Conservation (phyloP, 352 stramenopile species). For the Globisporangium takayamanum region DNA sequence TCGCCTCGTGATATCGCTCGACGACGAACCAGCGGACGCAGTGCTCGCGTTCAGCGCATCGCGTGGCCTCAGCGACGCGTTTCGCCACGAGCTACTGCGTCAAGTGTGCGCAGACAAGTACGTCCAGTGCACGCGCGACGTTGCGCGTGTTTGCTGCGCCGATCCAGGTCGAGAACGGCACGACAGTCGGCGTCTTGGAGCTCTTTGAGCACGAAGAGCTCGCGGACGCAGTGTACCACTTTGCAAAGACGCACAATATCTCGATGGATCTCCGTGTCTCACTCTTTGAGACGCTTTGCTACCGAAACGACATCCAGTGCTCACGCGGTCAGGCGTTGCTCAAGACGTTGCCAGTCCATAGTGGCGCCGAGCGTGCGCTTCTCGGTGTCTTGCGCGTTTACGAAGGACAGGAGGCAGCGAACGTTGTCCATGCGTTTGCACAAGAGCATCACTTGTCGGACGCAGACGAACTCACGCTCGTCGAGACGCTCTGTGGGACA, state of each 20-base stretch:
- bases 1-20: slow-evolving; percentile 35
- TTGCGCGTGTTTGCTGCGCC: slow-evolving; percentile 42
- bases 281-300: slow-evolving; percentile 56
- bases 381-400: slow-evolving; percentile 50
- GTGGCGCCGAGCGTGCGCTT: slow-evolving; percentile 11
- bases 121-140: slow-evolving; percentile 41
- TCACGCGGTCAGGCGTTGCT: slow-evolving; percentile 54
- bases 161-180: slow-evolving; percentile 48
- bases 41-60: slow-evolving; percentile 40
- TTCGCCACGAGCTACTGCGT: slow-evolving; percentile 34
- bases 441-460: slow-evolving; percentile 35
- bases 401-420: slow-evolving; percentile 68
- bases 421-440: slow-evolving; percentile 64
- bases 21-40: slow-evolving; percentile 46
- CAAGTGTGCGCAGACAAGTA: slow-evolving; percentile 51
- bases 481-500: slow-evolving; percentile 50
- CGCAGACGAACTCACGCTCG: slow-evolving; percentile 28
- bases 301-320: slow-evolving; percentile 42
- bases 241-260: slow-evolving; percentile 42
- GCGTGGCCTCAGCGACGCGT: slow-evolving; percentile 26
- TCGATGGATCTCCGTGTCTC: slow-evolving; percentile 33
- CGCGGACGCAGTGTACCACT: slow-evolving; percentile 55
- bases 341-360: slow-evolving; percentile 32
- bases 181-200: slow-evolving; percentile 23
- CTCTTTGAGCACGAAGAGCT: slow-evolving; percentile 68